Evolutionary conservation across 441 rosid genomes (phyloP), one percentile per base, ranked within the genome.

Genomic region (Adansonia grandidieri): DNA sequence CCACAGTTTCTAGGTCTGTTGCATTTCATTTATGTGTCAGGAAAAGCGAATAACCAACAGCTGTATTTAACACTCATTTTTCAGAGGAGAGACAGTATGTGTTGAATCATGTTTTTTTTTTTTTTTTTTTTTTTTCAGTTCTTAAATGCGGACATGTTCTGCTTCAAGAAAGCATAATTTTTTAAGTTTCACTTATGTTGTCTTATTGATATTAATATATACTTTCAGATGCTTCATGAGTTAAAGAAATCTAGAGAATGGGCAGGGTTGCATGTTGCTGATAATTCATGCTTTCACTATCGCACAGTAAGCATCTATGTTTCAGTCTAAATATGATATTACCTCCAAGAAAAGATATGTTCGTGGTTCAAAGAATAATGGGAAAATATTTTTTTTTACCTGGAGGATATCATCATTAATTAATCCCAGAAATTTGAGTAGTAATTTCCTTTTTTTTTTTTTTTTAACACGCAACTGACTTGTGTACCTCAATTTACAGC

Each of bases 201-300:
- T 63, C 77, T 48, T 65, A 42, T 51, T 48, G 32, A 66, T 56
- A 9, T 60, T 9, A 67, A 45, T 76, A 8, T 80, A 57, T 85
- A 77, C 58, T 63, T 73, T 76, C 87, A 96, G 98, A 96, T 91
- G 85, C 84, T 88, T 19, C 71, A 81, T 57, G 96, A 96, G 81
- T 84, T 94, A 87, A 81, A 85, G 81, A 88, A 83, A 79, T 89
- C 95, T 58, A 88, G 85, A 87, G 85, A 75, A 44, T 94, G 99
- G 99, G 93, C 96, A 58, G 88, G 85, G 64, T 85, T 91, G 65
- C 96, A 93, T 79, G 88, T 92, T 72, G 96, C 98, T 24, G 98
- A 96, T 82, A 91, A 86, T 85, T 96, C 97, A 74, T 94, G 95
- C 86, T 96, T 94, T 84, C 97, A 96, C 84, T 96, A 92, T 80